These are phyloP conservation scores for Solanum tacnaense DNA, from an alignment of 257 asterid genomes.

Conservation along the genomic window DNA sequence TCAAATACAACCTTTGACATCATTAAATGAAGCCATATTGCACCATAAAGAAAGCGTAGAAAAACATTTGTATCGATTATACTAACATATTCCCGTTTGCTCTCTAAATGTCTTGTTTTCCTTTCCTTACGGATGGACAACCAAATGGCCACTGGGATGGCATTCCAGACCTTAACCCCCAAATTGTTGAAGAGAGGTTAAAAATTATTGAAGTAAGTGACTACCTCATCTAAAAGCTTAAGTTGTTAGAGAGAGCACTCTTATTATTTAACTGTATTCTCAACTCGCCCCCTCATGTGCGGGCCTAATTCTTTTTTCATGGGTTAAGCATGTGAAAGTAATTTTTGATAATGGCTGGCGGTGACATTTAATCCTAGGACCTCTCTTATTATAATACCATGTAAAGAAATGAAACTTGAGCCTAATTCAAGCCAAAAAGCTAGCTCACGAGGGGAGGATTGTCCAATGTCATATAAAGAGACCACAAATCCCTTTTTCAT, in stretches of 20 bases:
- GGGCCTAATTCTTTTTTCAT: not conserved
- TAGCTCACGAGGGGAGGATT: not conserved
- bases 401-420: not conserved
- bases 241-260: not conserved
- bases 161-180: not conserved
- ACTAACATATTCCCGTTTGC: not conserved
- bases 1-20: not conserved
- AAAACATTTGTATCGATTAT: not conserved
- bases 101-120: not conserved
- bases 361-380: not conserved
- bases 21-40: not conserved
- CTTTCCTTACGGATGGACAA: not conserved
- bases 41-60: not conserved
- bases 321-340: not conserved
- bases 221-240: not conserved
- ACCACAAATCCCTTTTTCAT: not conserved
- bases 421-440: not conserved
- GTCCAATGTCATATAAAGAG: not conserved
- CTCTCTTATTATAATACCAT: not conserved
- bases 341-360: not conserved
- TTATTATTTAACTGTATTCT: too few species aligned
- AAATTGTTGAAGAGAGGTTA: not conserved
- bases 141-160: not conserved
- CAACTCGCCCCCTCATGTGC: not conserved
- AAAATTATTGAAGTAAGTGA: not conserved